phyloP scores from a whole-genome alignment of 495 filamentous ascomycete genomes.

The Hypoxylon subgilvum region DNA sequence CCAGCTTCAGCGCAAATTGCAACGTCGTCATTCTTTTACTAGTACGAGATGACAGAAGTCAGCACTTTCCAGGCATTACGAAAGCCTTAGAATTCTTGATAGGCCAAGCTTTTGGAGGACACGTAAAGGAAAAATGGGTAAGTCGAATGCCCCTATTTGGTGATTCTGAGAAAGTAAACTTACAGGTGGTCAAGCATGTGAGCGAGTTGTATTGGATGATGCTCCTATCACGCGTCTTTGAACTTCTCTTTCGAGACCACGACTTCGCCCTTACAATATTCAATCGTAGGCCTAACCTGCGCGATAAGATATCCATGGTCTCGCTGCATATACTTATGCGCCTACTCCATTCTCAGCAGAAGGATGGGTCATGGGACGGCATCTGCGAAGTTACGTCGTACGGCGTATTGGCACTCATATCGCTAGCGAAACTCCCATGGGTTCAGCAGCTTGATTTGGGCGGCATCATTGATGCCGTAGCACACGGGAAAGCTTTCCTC shows the following conservation, averaged over 20 bases:
- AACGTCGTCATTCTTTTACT: conserved; percentile 48
- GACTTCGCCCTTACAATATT: not conserved
- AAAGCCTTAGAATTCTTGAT: not conserved
- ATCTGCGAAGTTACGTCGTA: conserved; percentile 10
- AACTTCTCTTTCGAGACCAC: not conserved
- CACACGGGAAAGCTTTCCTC: conserved; percentile 7
- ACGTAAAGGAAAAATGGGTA: conserved; percentile 19
- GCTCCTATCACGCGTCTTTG: conserved; percentile 1
- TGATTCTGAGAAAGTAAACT: not conserved
- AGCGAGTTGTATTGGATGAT: conserved; percentile 4
- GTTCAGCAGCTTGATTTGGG: not conserved
- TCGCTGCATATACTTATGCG: not conserved
- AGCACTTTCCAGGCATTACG: not conserved
- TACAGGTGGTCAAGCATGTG: not conserved
- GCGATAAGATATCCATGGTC: conserved; percentile 1
- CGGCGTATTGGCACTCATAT: not conserved
- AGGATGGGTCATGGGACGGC: not conserved
- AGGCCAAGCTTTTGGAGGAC: not conserved
- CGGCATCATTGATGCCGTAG: not conserved
- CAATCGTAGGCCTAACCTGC: not conserved
- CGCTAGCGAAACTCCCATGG: conserved; percentile 1
- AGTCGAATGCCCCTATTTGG: not conserved
- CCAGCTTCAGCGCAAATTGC: conserved; percentile 52
- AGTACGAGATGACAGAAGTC: not conserved
- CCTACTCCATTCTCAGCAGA: not conserved